Evolutionary conservation across 192 early-diverging fungal genomes (phyloP).

Genomic region (Radiomyces spectabilis): DNA sequence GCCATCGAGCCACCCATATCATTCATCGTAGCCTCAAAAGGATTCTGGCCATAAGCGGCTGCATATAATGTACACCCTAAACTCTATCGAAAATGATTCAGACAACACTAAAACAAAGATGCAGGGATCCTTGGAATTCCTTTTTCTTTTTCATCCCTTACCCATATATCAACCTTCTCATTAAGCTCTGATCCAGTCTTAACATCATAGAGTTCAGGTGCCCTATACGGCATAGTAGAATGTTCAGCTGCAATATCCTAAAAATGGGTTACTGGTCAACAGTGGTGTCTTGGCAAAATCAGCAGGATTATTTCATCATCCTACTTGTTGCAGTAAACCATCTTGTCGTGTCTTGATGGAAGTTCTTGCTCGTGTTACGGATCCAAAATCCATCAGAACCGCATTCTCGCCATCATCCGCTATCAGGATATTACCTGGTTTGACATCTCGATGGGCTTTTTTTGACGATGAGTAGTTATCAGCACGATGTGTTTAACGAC

Average conservation of each 20-base stretch:
- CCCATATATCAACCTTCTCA: constrained; percentile 72
- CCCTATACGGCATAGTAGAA: constrained; percentile 66
- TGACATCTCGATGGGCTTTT: constrained; percentile 66
- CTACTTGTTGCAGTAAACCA: constrained; percentile 51
- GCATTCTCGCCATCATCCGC: constrained; percentile 50
- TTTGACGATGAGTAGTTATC: constrained; percentile 31
- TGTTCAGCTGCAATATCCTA: constrained; percentile 57
- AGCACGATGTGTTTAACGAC: neutral
- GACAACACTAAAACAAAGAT: no score
- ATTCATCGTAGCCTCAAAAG: constrained; percentile 60
- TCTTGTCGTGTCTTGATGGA: constrained; percentile 36
- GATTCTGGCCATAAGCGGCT: constrained; percentile 55
- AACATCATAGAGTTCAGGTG: constrained; percentile 73
- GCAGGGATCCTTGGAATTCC: no score
- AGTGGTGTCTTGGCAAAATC: neutral
- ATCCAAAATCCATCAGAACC: constrained; percentile 68
- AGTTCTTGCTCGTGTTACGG: constrained; percentile 41
- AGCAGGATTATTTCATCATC: neutral
- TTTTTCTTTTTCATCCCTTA: constrained; percentile 11
- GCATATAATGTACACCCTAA: constrained; percentile 66
- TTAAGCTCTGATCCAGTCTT: constrained; percentile 47
- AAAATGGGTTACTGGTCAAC: neutral
- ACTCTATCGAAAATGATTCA: no score
- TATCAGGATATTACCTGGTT: constrained; percentile 65
- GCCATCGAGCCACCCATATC: constrained; percentile 60